Evolutionary conservation across 2,329 filamentous ascomycete genomes (phyloP).

Genomic region (Juglanconis sp.): DNA sequence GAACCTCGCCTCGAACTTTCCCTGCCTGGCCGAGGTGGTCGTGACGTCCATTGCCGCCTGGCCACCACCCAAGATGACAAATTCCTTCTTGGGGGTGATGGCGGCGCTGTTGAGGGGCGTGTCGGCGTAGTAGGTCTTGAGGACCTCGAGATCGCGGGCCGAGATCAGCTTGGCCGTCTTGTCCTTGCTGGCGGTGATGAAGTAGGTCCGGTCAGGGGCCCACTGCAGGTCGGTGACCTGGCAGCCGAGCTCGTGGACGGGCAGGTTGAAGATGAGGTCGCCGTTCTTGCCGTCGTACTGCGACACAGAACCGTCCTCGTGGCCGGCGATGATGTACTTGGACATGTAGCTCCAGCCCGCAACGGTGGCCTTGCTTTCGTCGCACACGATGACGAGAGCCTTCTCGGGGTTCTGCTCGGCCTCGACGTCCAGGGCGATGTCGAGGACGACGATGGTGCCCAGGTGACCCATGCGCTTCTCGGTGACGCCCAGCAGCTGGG

Average conservation of each 20-base stretch:
- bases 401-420: slow-evolving; percentile 84
- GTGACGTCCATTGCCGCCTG: slow-evolving; percentile 99
- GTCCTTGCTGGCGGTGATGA: slow-evolving; percentile 97
- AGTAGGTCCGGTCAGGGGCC: slow-evolving; percentile 90
- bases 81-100: slow-evolving; percentile 95
- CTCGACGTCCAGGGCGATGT: slow-evolving; percentile 74
- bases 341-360: slow-evolving; percentile 93
- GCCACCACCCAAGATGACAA: slow-evolving; percentile 94
- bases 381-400: slow-evolving; percentile 81
- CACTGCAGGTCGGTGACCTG: slow-evolving; percentile 93
- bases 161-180: slow-evolving; percentile 94
- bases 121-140: slow-evolving; percentile 90
- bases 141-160: slow-evolving; percentile 78
- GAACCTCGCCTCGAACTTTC: slow-evolving; percentile 98
- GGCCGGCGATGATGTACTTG: slow-evolving; percentile 95
- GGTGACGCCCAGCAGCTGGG: slow-evolving; percentile 85
- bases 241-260: slow-evolving; percentile 79
- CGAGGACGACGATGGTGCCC: slow-evolving; percentile 88
- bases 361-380: slow-evolving; percentile 95
- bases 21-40: slow-evolving; percentile 86
- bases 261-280: slow-evolving; percentile 75
- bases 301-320: slow-evolving; percentile 92
- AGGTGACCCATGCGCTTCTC: slow-evolving; percentile 98
- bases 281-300: slow-evolving; percentile 90
- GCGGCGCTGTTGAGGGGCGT: slow-evolving; percentile 94